Base-by-base conservation (phyloP, 805 yeast genomes). In the Starmera amethionina region DNA sequence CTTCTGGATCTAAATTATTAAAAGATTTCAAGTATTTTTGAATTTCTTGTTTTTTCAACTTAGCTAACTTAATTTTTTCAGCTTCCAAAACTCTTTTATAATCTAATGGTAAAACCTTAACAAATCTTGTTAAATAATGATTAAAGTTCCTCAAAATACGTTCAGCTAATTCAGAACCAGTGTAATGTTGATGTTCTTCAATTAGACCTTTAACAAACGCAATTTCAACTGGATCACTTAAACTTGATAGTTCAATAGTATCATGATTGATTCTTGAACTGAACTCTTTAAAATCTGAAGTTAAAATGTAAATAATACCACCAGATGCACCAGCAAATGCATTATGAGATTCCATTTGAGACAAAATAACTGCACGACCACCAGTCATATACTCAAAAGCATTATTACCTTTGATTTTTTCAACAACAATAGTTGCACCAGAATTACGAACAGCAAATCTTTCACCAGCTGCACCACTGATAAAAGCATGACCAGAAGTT, bases 331-430 rank as follows among this genome's bases (percentile, higher is more conserved):
- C 98, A 42, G 98, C 96, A 45, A 79, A 66, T 4, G 72, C 72
- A 46, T 85, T 96, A 60, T 88, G 82, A 47, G 97, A 78, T 43
- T 96, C 97, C 54, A 96, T 85, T 44, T 79, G 67, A 36, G 97
- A 96, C 51, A 90, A 74, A 37, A 90, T 88, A 58, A 90, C 87
- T 46, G 93, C 96, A 55, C 97, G 79, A 60, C 98, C 98, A 62
- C 98, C 97, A 52, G 97, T 89, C 98, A 90, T 90, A 68, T 90
- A 90, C 67, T 90, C 98, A 68, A 97, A 90, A 39, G 98, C 98
- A 62, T 90, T 97, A 63, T 90, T 96, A 69, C 98, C 98, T 48
- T 85, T 81, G 43, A 66, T 58, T 58, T 96, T 96, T 65, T 90
- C 98, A 49, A 87, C 88, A 46, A 93, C 97, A 48, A 95, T 93